Evolutionary conservation across 23 red algal genomes (phyloP).

Genomic region (Gracilariopsis chorda): DNA sequence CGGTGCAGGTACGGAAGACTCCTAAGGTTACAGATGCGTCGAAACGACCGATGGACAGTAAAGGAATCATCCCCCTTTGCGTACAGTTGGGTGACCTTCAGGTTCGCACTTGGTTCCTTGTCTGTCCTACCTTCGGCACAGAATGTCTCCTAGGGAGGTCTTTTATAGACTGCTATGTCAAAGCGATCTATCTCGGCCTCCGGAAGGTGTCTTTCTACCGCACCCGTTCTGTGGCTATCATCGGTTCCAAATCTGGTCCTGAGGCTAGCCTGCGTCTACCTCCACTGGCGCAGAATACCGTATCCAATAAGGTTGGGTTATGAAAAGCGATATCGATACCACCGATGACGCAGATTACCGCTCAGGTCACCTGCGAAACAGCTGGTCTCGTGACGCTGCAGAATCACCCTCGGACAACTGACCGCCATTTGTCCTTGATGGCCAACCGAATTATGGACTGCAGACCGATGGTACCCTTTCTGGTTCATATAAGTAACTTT

Average conservation of each 20-base stretch:
- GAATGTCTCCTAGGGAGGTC: neutral
- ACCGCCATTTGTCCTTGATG: neutral
- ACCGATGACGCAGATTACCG: neutral
- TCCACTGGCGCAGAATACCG: neutral
- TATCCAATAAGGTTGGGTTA: neutral
- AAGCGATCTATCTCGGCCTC: neutral
- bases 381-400: neutral
- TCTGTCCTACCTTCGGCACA: neutral
- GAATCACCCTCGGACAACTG: neutral
- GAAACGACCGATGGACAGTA: neutral
- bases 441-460: conserved; percentile 8
- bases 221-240: neutral
- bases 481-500: neutral
- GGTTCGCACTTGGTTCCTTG: neutral
- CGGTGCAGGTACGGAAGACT: neutral
- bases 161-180: neutral
- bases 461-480: neutral
- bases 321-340: neutral
- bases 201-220: neutral
- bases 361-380: neutral
- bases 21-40: neutral
- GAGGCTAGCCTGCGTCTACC: neutral
- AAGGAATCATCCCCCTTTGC: neutral
- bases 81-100: neutral
- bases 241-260: neutral